Evolutionary conservation across 768 basidiomycete genomes (phyloP).

Genomic region (Coprinellus micaceus): DNA sequence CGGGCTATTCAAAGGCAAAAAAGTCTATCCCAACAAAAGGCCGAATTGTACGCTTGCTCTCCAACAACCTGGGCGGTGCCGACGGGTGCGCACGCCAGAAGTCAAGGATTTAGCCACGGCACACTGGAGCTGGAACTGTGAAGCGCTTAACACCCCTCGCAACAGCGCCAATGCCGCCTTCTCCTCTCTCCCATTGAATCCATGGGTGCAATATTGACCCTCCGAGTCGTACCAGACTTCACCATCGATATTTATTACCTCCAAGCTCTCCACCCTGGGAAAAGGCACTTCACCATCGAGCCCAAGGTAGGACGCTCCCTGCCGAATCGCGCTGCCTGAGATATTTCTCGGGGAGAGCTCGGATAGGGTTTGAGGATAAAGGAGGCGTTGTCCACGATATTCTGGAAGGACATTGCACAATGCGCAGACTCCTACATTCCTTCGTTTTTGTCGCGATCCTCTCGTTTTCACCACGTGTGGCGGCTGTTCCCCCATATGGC

Average conservation of each 20-base stretch:
- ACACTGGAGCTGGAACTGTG: not conserved
- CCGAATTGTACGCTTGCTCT: too few relatives aligned
- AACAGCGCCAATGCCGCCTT: not conserved
- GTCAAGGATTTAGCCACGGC: not conserved
- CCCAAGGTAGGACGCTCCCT: not conserved
- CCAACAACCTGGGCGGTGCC: not conserved
- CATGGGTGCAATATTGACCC: too few relatives aligned
- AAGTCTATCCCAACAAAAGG: too few relatives aligned
- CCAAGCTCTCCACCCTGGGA: too few relatives aligned
- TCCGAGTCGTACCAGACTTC: too few relatives aligned
- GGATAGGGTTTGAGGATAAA: not conserved
- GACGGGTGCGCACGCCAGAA: not conserved
- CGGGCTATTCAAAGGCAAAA: too few relatives aligned
- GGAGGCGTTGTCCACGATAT: not conserved
- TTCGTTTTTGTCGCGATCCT: not conserved
- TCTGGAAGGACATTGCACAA: not conserved
- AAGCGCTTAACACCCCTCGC: not conserved
- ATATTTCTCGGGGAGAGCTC: not conserved
- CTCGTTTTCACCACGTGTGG: not conserved
- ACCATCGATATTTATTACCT: too few relatives aligned
- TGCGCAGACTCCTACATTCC: not conserved
- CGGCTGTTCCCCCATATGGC: constrained; percentile 9
- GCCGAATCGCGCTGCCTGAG: not conserved
- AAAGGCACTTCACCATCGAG: not conserved
- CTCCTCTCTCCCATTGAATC: too few relatives aligned